phyloP scores from a whole-genome alignment of 257 asterid genomes.

The Thymus quinquecostatus region DNA sequence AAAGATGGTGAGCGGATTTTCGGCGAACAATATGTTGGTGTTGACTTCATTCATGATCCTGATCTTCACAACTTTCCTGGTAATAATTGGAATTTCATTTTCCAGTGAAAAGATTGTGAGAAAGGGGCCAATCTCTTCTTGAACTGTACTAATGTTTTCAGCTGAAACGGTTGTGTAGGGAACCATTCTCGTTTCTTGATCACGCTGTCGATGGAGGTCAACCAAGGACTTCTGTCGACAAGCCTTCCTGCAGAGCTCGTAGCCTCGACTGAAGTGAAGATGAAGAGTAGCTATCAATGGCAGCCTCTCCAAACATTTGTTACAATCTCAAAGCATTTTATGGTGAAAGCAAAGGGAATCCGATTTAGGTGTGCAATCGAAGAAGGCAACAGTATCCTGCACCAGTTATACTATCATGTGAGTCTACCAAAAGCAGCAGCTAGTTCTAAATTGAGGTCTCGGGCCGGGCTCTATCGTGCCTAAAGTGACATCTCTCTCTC shows the following conservation, averaged over 20 bases:
- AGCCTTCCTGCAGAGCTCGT: slow-evolving; percentile 76
- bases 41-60: slow-evolving; percentile 62
- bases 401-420: slow-evolving; percentile 66
- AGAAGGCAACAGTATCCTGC: slow-evolving; percentile 67
- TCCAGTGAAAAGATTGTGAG: too few relatives aligned
- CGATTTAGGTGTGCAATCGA: slow-evolving; percentile 69
- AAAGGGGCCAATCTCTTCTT: background rate
- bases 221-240: slow-evolving; percentile 63
- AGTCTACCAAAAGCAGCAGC: slow-evolving; percentile 28
- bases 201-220: slow-evolving; percentile 76
- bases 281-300: slow-evolving; percentile 71
- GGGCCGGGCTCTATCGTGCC: too few relatives aligned
- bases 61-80: slow-evolving; percentile 80
- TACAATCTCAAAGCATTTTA: slow-evolving; percentile 75
- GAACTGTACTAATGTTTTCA: background rate
- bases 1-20: slow-evolving; percentile 63
- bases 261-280: slow-evolving; percentile 71
- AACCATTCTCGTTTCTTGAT: slow-evolving; percentile 65
- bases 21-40: slow-evolving; percentile 27
- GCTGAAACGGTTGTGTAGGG: slow-evolving; percentile 44
- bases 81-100: slow-evolving; percentile 29
- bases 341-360: slow-evolving; percentile 82
- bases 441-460: background rate
- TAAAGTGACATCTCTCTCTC: background rate
- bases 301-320: slow-evolving; percentile 91